phyloP scores from a whole-genome alignment of 306 rosid genomes.

The Trifolium repens region DNA sequence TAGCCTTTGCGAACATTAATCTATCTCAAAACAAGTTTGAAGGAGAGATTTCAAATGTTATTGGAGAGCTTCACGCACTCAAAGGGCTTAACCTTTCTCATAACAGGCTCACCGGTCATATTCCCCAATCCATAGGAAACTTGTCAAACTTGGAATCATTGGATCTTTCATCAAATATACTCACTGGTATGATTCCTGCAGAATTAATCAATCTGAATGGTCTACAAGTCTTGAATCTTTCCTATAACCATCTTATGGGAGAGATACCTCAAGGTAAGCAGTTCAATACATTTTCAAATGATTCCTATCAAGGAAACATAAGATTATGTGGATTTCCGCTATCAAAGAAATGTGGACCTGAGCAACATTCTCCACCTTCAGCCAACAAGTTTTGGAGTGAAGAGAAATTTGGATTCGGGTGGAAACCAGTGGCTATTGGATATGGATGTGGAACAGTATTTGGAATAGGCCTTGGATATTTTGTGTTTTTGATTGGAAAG shows the following conservation, averaged over 20 bases:
- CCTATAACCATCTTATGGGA: slow-evolving; percentile 39
- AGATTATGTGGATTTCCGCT: no score
- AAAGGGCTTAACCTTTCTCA: not conserved
- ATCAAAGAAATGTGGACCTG: no score
- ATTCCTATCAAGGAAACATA: slow-evolving; percentile 42
- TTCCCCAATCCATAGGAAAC: not conserved
- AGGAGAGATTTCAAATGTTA: not conserved
- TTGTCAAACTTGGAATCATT: not conserved
- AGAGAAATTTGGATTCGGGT: no score
- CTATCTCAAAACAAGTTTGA: not conserved
- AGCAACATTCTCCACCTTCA: no score
- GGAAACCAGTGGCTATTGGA: no score
- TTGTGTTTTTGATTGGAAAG: no score
- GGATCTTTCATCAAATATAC: slow-evolving; percentile 26
- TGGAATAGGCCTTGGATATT: no score
- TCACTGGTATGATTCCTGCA: slow-evolving; percentile 38
- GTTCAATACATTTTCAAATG: slow-evolving; percentile 40
- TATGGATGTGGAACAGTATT: no score
- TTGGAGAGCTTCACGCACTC: not conserved
- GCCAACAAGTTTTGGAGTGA: no score
- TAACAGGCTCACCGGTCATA: not conserved
- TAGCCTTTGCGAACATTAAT: not conserved
- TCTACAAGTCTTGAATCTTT: slow-evolving; percentile 39
- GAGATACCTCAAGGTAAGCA: slow-evolving; percentile 49
- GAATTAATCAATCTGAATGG: slow-evolving; percentile 31